Base-by-base conservation (phyloP, 2,329 filamentous ascomycete species). In the Dactylellina sp. region DNA sequence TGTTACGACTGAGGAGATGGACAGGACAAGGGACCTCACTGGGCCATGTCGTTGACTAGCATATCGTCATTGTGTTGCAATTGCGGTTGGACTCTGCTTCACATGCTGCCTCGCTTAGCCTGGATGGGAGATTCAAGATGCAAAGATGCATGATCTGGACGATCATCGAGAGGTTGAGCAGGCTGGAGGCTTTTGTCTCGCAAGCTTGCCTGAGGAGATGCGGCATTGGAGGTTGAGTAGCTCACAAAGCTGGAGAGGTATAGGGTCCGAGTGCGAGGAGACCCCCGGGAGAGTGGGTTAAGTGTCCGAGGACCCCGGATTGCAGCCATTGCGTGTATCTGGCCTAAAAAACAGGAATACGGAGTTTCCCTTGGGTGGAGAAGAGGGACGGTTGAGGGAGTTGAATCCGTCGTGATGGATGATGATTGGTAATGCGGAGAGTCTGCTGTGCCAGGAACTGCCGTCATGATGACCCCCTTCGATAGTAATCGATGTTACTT, bases 31-130 rank as follows among this genome's bases (percentile, higher is more conserved):
- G 52, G 61, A 37, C 49, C 7, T 28, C 7, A 16, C 56, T 56
- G 50, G 60, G 60, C 2, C 11, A n/a, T n/a, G 22, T 11, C 16
- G 62, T 44, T 25, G 40, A 55, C 42, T 32, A 32, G 46, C 50
- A 61, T 64, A 53, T 72, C 60, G 68, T 61, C 68, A 65, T 72
- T 39, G 46, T 53, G 25, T 53, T 59, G 47, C 52, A 55, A 55
- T 72, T 1, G 11, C 14, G 9, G 32, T 40, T 28, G 32, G 28
- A 14, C 22, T 46, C 20, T 46, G 20, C 59, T 72, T 72, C 66
- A 72, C 59, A 53, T 63, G 61, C 53, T 56, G 47, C 42, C 37
- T 55, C 60, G 61, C 50, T 61, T 61, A 61, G 50, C 22, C 5
- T 47, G 37, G 12, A 37, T 42, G 44, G 44, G 50, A 56, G 62